Evolutionary conservation across 169 alveolate species (phyloP), one percentile per base, ranked within the genome.

Genomic region (Plasmodium relictum): DNA sequence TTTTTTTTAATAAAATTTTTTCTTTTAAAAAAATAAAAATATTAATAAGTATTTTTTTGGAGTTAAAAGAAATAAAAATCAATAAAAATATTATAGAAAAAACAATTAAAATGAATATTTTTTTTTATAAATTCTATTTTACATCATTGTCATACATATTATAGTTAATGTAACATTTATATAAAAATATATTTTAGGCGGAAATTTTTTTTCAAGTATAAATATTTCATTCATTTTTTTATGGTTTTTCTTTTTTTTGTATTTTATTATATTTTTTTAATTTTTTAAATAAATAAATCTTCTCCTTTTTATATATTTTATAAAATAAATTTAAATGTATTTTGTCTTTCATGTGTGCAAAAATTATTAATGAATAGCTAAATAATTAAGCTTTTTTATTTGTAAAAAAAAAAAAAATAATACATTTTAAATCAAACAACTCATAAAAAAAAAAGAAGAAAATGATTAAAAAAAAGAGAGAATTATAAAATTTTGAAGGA

Each of bases 341-440:
- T 66, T 62, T 76, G 88, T 73, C 88, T 65, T 76, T 63, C 88
- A 76, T 76, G 88, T 76, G 88, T 76, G 88, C 88, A 76, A 63
- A 76, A 56, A 58, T 31, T 22, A 8, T 31, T 22, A 56, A 73
- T 6, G 58, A 73, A 73, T 61, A 59, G 62, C 72, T 26, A 56
- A 73, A 54, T n/a, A 58, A 31, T 44, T 4, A 56, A 54, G 42
- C 42, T 48, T 48, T 48, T 48, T 10, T n/a, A 31, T 58, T 76
- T 16, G 37, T 26, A 76, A 37, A 44, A 62, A 45, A 50, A 68
- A 24, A 26, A 59, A 54, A 76, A 62, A 41, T 68, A 45, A 56
- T 54, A 70, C 62, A 16, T 6, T 54, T 54, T 24, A 54, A 54
- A 54, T 54, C 42, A 41, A 45, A 70, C 80, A 70, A 70, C 80